A percentile compares a stretch with the other conserved stretches of the same genome.
Evolutionary conservation across 2,329 filamentous ascomycete species (phyloP).

Genomic region (Hymenoscyphus fraxineus): DNA sequence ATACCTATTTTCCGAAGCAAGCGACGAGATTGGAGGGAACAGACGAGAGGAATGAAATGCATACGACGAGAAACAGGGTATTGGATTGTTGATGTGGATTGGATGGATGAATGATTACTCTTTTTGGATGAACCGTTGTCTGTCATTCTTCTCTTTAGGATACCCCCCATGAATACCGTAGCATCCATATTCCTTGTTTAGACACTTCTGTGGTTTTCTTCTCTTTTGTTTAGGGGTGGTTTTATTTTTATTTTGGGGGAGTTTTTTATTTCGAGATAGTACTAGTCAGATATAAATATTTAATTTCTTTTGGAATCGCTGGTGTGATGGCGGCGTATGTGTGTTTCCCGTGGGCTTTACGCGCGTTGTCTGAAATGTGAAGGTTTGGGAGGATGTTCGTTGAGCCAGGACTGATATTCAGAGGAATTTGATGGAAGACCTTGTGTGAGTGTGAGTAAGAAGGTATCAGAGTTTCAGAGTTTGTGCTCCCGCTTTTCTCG

Average conservation of each 20-base stretch:
- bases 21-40: not conserved
- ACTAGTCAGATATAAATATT: too few relatives aligned
- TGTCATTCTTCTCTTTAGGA: not conserved
- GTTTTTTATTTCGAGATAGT: not conserved
- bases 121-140: not conserved
- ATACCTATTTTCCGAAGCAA: not conserved
- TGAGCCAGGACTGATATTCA: too few relatives aligned
- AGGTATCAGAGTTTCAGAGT: too few relatives aligned
- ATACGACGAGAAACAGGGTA: not conserved
- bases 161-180: conserved; percentile 1
- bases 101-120: not conserved
- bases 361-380: too few relatives aligned
- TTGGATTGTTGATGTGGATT: not conserved
- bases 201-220: not conserved
- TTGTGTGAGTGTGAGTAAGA: too few relatives aligned
- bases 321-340: too few relatives aligned
- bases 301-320: too few relatives aligned
- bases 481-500: too few relatives aligned
- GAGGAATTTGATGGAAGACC: too few relatives aligned
- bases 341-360: too few relatives aligned
- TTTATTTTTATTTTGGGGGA: not conserved
- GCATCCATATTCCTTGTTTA: not conserved
- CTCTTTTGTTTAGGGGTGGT: not conserved
- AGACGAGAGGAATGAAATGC: not conserved
- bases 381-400: too few relatives aligned